A percentile compares a stretch with the other conserved stretches of the same genome.
Evolutionary conservation across 2,329 filamentous ascomycete species (phyloP).

Genomic region (Exophiala oligosperma): DNA sequence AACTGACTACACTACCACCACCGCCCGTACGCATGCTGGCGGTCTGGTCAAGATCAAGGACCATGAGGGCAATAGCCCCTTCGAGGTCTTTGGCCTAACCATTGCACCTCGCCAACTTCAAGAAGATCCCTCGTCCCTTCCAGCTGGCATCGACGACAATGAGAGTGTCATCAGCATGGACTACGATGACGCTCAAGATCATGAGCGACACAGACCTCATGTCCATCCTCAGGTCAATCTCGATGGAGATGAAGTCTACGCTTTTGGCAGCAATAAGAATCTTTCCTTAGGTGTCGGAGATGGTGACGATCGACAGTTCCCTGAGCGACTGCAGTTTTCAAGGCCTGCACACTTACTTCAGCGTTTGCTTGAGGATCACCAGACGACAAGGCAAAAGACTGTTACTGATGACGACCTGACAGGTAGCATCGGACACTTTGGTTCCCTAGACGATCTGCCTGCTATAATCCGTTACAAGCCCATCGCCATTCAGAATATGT

Average conservation of each 20-base stretch:
- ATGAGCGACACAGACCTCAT: constrained; percentile 27
- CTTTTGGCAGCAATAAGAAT: constrained; percentile 97
- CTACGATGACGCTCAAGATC: constrained; percentile 49
- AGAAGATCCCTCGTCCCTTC: constrained; percentile 25
- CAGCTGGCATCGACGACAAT: constrained; percentile 26
- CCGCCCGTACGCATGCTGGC: constrained; percentile 59
- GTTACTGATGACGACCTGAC: constrained; percentile 26
- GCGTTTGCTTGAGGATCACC: constrained; percentile 69
- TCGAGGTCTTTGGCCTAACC: constrained; percentile 87
- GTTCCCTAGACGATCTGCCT: constrained; percentile 61
- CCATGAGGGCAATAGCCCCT: constrained; percentile 88
- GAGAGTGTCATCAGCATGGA: constrained; percentile 35
- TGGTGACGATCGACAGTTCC: constrained; percentile 89
- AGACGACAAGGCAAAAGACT: constrained; percentile 42
- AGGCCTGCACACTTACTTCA: constrained; percentile 76
- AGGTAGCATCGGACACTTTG: constrained; percentile 31
- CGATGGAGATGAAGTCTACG: constrained; percentile 80
- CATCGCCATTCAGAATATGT: constrained; percentile 75
- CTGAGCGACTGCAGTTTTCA: constrained; percentile 75
- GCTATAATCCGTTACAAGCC: constrained; percentile 70
- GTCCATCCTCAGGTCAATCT: constrained; percentile 42
- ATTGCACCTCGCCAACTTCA: constrained; percentile 74
- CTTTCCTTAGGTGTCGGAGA: constrained; percentile 91
- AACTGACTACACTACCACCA: constrained; percentile 60
- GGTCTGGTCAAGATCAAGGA: constrained; percentile 94